phyloP scores from a whole-genome alignment of 768 basidiomycete species.

The Termitomyces sp. region DNA sequence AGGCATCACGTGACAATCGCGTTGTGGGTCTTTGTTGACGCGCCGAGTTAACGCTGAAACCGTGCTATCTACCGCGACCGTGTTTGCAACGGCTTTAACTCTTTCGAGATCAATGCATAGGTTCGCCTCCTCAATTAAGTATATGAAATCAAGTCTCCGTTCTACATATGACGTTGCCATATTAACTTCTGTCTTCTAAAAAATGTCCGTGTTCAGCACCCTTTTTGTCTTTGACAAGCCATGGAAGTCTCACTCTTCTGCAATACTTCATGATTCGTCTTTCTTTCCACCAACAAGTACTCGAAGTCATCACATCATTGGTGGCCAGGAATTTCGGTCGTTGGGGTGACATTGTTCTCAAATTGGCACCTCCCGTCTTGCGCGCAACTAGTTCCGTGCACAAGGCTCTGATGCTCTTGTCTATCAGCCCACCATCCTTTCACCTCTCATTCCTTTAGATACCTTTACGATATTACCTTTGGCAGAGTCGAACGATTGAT shows the following conservation, averaged over 20 bases:
- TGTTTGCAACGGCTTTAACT: background rate
- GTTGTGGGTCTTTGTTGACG: slow-evolving; percentile 28
- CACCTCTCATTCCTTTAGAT: background rate
- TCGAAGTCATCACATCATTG: background rate
- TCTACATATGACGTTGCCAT: background rate
- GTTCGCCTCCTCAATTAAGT: background rate
- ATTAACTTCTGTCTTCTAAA: background rate
- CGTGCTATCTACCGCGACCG: too few relatives aligned
- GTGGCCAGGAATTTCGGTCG: background rate
- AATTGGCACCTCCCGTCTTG: background rate
- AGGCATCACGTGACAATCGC: slow-evolving; percentile 34
- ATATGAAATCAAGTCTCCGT: background rate
- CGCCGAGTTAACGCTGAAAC: too few relatives aligned
- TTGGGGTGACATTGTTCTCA: background rate
- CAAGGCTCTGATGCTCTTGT: background rate
- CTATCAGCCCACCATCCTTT: background rate
- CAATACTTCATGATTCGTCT: background rate
- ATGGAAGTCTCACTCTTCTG: background rate
- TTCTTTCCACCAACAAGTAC: background rate
- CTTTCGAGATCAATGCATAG: background rate
- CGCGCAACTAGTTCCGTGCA: background rate
- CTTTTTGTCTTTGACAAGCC: background rate
- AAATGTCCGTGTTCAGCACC: background rate
- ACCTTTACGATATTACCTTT: background rate
- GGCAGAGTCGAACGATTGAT: background rate